Percentiles rank a stretch among this genome's conserved stretches.
phyloP scores from a whole-genome alignment of 2,329 filamentous ascomycete species.

The Sarocladiaceae sp. region DNA sequence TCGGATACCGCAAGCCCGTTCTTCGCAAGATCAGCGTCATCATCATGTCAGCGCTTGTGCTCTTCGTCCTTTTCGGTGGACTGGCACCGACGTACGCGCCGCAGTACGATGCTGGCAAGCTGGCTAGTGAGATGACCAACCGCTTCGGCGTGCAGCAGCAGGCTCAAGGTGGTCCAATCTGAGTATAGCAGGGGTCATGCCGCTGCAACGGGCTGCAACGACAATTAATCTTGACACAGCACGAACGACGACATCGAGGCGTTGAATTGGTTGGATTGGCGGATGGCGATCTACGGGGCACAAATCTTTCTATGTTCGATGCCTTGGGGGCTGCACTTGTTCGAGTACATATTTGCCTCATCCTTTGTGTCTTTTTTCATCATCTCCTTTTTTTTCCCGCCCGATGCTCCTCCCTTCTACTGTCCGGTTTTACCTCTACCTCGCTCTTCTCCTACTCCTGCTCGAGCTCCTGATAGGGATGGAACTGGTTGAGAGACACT shows the following conservation, averaged over 20 bases:
- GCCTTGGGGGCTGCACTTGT: constrained; percentile 12
- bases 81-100: constrained; percentile 56
- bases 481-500: constrained; percentile 19
- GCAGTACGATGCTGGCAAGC: constrained; percentile 45
- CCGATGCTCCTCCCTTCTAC: no score
- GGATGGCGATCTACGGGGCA: constrained; percentile 25
- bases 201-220: neutral
- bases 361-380: no score
- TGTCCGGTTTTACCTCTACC: constrained; percentile 4
- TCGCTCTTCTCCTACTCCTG: constrained; percentile 13
- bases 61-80: constrained; percentile 66
- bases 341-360: constrained; percentile 17
- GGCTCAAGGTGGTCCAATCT: constrained; percentile 10
- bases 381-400: no score
- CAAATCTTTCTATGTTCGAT: constrained; percentile 15
- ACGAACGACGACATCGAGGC: constrained; percentile 13
- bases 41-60: constrained; percentile 50
- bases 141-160: constrained; percentile 36
- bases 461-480: constrained; percentile 23
- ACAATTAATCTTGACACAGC: constrained; percentile 1
- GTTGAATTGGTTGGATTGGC: constrained; percentile 21
- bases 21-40: constrained; percentile 74
- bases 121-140: constrained; percentile 41
- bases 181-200: neutral
- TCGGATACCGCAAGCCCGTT: constrained; percentile 69